Evolutionary conservation across 108 stramenopile species (phyloP).

Genomic region (Conticribra guillardii): DNA sequence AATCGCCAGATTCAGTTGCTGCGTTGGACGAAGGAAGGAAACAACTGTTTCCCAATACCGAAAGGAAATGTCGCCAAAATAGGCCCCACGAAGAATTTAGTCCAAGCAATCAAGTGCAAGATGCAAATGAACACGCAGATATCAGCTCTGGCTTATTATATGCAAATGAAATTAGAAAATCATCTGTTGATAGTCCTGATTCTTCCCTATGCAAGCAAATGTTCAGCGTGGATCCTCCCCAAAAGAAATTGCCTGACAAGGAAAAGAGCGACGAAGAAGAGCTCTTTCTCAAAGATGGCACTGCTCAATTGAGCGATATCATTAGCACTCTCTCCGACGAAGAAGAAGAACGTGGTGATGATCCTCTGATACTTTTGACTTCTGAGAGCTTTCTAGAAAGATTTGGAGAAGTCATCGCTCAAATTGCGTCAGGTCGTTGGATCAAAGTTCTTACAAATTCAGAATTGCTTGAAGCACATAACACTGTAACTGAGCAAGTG

Average conservation of each 20-base stretch:
- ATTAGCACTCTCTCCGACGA: not conserved
- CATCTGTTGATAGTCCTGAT: not conserved
- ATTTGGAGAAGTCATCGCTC: slow-evolving; percentile 54
- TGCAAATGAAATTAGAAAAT: not conserved
- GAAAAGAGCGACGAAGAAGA: too few species aligned
- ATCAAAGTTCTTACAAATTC: slow-evolving; percentile 6
- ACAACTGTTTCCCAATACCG: not conserved
- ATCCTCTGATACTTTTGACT: slow-evolving; percentile 47
- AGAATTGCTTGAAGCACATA: slow-evolving; percentile 7
- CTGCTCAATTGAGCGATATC: too few species aligned
- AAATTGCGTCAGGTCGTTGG: slow-evolving; percentile 58
- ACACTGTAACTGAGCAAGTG: not conserved
- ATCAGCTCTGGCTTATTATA: not conserved
- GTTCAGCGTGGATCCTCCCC: not conserved
- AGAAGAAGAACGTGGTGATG: not conserved
- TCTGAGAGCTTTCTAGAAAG: slow-evolving; percentile 70
- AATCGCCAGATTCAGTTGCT: slow-evolving; percentile 40
- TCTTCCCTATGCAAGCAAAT: not conserved
- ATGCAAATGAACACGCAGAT: not conserved
- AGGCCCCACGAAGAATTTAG: not conserved
- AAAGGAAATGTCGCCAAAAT: not conserved
- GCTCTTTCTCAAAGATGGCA: too few species aligned
- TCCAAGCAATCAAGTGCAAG: not conserved
- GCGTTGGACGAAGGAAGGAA: slow-evolving; percentile 16
- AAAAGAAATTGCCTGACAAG: not conserved